Percentiles rank a stretch among this genome's conserved stretches.
Conservation (phyloP, 208 protist genomes). For the Kentomonas sorsogonicus region DNA sequence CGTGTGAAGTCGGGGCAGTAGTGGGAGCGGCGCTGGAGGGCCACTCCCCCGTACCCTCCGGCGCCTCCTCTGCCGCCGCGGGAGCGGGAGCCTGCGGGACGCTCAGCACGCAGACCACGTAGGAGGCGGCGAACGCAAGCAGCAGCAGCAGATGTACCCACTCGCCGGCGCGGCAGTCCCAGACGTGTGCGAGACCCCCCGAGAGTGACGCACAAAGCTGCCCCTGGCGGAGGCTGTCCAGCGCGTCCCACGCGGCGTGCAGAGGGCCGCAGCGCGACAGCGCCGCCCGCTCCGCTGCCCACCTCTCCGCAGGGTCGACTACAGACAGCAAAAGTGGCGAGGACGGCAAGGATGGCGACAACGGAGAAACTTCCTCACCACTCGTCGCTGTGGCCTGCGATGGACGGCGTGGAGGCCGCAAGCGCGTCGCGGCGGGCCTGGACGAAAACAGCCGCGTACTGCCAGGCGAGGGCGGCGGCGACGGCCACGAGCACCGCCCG, state of each 20-base stretch:
- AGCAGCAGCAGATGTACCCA: conserved; percentile 23
- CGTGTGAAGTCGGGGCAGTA: too few species aligned
- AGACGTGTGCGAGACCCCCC: too few species aligned
- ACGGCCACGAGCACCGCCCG: conserved; percentile 26
- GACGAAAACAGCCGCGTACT: conserved; percentile 58
- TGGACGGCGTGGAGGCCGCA: not conserved
- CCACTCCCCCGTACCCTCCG: not conserved
- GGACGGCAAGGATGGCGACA: too few species aligned
- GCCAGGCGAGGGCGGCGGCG: conserved; percentile 39
- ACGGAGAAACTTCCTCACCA: too few species aligned
- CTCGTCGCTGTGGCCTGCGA: too few species aligned
- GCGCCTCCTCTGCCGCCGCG: not conserved
- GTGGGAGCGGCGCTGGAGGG: too few species aligned
- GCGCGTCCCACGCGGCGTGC: conserved; percentile 27
- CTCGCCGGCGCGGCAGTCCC: conserved; percentile 22
- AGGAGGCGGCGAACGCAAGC: conserved; percentile 23
- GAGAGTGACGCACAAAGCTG: not conserved
- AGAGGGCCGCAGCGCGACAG: conserved; percentile 31
- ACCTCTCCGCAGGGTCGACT: too few species aligned
- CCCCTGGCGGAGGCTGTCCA: conserved; percentile 21
- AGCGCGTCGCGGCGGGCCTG: conserved; percentile 12
- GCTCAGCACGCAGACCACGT: conserved; percentile 37
- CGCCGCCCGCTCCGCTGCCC: too few species aligned
- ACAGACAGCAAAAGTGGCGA: too few species aligned
- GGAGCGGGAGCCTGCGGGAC: conserved; percentile 20